phyloP scores from a whole-genome alignment of 148 eudicot genomes.

The Pharnaceum exiguum region DNA sequence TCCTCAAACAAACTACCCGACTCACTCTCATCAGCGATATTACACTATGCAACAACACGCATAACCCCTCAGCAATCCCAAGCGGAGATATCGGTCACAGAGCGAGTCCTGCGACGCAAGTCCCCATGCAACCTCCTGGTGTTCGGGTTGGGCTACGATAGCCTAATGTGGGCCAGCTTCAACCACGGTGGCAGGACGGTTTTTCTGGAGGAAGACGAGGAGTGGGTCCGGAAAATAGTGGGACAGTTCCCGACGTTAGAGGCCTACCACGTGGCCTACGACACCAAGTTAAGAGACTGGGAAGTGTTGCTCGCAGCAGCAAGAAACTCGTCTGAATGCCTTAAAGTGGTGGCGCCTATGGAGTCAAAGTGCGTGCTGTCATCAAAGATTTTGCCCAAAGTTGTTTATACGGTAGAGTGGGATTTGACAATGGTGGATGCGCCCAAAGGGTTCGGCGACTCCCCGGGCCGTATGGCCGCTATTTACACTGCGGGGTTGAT shows the following conservation, averaged over 20 bases:
- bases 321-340: slow-evolving; percentile 24
- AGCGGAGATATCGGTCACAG: slow-evolving; percentile 22
- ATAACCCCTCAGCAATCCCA: slow-evolving; percentile 34
- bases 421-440: slow-evolving; percentile 54
- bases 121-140: slow-evolving; percentile 39
- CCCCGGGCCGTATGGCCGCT: slow-evolving; percentile 50
- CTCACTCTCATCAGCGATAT: too few relatives aligned
- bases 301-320: slow-evolving; percentile 15
- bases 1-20: too few relatives aligned
- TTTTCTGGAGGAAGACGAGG: slow-evolving; percentile 35
- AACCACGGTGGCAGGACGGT: slow-evolving; percentile 37
- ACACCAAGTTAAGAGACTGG: slow-evolving; percentile 22
- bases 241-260: slow-evolving; percentile 24
- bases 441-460: slow-evolving; percentile 35
- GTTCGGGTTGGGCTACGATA: slow-evolving; percentile 43
- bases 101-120: slow-evolving; percentile 11
- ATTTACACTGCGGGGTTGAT: slow-evolving; percentile 42
- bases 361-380: slow-evolving; percentile 25
- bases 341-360: slow-evolving; percentile 6
- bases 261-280: slow-evolving; percentile 27
- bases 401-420: slow-evolving; percentile 44
- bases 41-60: slow-evolving; percentile 43
- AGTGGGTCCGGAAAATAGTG: slow-evolving; percentile 27
- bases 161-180: slow-evolving; percentile 43
- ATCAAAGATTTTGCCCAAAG: slow-evolving; percentile 21